Conservation (phyloP, 306 rosid genomes). For the Luffa acutangula region DNA sequence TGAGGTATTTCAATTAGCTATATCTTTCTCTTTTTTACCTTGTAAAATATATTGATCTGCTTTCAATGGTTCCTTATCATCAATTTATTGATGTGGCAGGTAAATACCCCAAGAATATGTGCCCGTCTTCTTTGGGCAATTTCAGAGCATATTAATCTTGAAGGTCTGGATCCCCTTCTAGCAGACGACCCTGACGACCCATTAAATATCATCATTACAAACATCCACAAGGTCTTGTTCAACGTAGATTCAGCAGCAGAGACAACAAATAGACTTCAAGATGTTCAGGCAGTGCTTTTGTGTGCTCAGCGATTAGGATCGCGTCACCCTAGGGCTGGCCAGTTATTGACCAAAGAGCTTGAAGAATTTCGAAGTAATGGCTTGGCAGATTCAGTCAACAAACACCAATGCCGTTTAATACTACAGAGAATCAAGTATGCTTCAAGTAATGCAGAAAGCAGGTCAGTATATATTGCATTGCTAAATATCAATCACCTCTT, state of each 20-base stretch:
- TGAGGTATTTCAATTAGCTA: conserved; percentile 36
- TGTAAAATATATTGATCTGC: neutral
- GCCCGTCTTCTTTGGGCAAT: conserved; percentile 93
- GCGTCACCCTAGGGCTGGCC: conserved; percentile 90
- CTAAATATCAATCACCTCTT: neutral
- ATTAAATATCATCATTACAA: conserved; percentile 68
- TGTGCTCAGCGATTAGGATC: conserved; percentile 89
- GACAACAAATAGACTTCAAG: conserved; percentile 85
- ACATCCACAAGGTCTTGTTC: conserved; percentile 79
- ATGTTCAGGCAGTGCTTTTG: conserved; percentile 90
- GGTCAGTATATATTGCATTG: conserved; percentile 32
- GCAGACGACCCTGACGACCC: conserved; percentile 98
- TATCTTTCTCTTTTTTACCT: conserved; percentile 2
- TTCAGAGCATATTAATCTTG: conserved; percentile 90
- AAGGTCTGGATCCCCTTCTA: conserved; percentile 95
- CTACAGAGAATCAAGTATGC: conserved; percentile 90
- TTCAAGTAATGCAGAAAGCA: conserved; percentile 58
- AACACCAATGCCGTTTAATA: conserved; percentile 89
- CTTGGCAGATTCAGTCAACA: conserved; percentile 91
- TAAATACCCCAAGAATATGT: conserved; percentile 76
- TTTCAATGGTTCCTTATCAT: neutral
- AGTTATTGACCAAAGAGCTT: conserved; percentile 74
- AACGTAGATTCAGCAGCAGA: conserved; percentile 67
- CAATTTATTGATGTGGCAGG: conserved; percentile 43
- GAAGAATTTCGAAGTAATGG: conserved; percentile 69